A percentile compares a stretch with the other conserved stretches of the same genome.
Conservation (phyloP, 345 rosid species). For the Rubroshorea leprosula region DNA sequence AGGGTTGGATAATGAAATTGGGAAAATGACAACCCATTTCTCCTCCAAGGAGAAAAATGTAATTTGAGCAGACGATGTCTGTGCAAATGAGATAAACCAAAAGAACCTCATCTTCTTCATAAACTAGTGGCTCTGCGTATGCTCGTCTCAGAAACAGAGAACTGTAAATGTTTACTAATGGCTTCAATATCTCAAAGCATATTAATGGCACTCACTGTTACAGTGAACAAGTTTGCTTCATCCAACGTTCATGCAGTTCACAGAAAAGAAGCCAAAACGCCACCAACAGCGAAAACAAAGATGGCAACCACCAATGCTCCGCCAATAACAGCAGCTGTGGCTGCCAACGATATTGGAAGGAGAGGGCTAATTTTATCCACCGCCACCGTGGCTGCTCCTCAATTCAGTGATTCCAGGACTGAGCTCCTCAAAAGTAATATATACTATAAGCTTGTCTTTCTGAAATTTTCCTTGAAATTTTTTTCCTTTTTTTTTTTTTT, state of each 20-base stretch:
- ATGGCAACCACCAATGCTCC: conserved; percentile 14
- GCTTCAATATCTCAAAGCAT: conserved; percentile 66
- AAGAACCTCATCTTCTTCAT: conserved; percentile 11
- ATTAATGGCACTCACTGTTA: conserved; percentile 87
- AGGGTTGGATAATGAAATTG: background rate
- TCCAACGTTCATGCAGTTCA: conserved; percentile 70
- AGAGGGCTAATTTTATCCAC: conserved; percentile 53
- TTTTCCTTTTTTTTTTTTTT: background rate
- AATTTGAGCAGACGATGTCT: background rate
- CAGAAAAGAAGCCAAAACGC: conserved; percentile 34
- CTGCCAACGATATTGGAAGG: conserved; percentile 42
- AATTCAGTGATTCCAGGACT: conserved; percentile 37
- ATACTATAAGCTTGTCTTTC: background rate
- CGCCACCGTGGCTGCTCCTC: conserved; percentile 44
- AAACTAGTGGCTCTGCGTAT: conserved; percentile 23
- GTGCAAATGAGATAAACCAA: background rate
- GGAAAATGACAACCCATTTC: background rate
- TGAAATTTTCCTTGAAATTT: background rate
- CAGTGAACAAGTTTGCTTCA: conserved; percentile 78
- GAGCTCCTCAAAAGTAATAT: conserved; percentile 62
- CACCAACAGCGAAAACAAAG: background rate
- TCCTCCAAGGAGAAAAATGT: conserved; percentile 8
- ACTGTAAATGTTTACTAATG: conserved; percentile 25
- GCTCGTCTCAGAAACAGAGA: conserved; percentile 6
- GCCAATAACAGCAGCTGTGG: background rate